Base-by-base conservation (phyloP, 108 stramenopile species). In the Cyclotella distinguenda region DNA sequence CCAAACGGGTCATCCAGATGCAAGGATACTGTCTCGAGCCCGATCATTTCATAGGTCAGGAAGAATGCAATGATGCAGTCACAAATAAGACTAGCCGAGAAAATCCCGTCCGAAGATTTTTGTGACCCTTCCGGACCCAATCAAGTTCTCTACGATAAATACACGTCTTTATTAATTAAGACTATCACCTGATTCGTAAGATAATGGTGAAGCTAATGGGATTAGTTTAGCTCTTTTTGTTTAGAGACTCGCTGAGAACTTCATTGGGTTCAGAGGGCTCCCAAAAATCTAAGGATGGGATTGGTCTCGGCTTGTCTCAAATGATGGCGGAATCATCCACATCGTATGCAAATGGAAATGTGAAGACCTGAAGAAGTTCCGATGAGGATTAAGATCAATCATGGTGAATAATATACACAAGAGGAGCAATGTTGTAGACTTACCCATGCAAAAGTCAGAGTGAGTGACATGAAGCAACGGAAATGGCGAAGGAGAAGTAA, bases 1-100 rank as follows among this genome's bases (percentile, higher is more conserved):
- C 80, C 80, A 50, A 76, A 81, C 3, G 80, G 80, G 48, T 81
- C 71, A 23, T 81, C 80, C 5, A 81, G 12, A 45, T 76, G 57
- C 39, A 81, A 60, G 1, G 70, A 33, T 10, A 81, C 75, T 33
- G 18, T 50, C 49, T 81, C 80, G 3, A 77, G 38, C 0, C 80
- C 80, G 11, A 77, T 28, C 32, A 81, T 77, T 3, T 52, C 80
- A 46, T 59, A 79, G 18, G 71, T 66, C 27, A 79, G 18, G 28
- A 79, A 38, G 59, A 72, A 72, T 1, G 66, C 64, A 23, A 71
- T 39, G 32, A 71, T 13, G 9, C 48, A 71, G 23, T 59, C 42
- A 26, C 16, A 40, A 13, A 59, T 8, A n/a, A 59, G n/a, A n/a
- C n/a, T n/a, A n/a, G n/a, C n/a, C n/a, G n/a, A n/a, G n/a, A n/a